Evolutionary conservation across 2,329 filamentous ascomycete species (phyloP).

Genomic region (Cordyceps pruinosa): DNA sequence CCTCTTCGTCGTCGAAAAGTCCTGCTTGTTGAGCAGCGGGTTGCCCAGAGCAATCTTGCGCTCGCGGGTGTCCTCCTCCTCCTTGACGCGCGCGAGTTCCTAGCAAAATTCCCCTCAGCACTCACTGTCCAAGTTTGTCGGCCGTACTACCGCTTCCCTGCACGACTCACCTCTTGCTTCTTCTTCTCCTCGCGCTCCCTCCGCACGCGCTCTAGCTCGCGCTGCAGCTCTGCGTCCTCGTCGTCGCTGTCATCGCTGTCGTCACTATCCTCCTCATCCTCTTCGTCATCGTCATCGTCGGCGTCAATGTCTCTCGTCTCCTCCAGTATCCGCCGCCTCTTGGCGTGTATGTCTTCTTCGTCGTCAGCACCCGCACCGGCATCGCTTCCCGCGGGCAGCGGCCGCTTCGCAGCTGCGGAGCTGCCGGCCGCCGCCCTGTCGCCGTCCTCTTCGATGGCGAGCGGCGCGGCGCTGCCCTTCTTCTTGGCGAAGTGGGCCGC

Average conservation of each 20-base stretch:
- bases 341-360: slow-evolving; percentile 69
- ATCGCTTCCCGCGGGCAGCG: slow-evolving; percentile 25
- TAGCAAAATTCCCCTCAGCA: slow-evolving; percentile 26
- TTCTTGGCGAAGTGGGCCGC: slow-evolving; percentile 81
- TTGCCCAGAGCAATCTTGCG: slow-evolving; percentile 88
- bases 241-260: slow-evolving; percentile 44
- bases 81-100: slow-evolving; percentile 72
- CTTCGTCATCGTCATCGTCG: slow-evolving; percentile 53
- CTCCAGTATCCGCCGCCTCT: slow-evolving; percentile 78
- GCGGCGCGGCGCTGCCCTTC: slow-evolving; percentile 51
- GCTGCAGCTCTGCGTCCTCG: slow-evolving; percentile 70
- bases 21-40: slow-evolving; percentile 78
- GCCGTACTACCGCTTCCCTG: background rate
- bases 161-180: slow-evolving; percentile 27
- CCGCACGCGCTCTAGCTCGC: slow-evolving; percentile 91
- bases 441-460: slow-evolving; percentile 40
- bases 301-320: slow-evolving; percentile 86
- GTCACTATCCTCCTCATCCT: slow-evolving; percentile 43
- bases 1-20: slow-evolving; percentile 87
- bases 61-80: slow-evolving; percentile 78
- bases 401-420: slow-evolving; percentile 51
- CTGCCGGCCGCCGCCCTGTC: slow-evolving; percentile 28
- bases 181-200: slow-evolving; percentile 52
- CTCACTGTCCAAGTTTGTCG: too few species aligned
- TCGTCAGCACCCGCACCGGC: slow-evolving; percentile 16